Evolutionary conservation across 768 basidiomycete genomes (phyloP), one percentile per base, ranked within the genome.

Genomic region (Mycena floridula): DNA sequence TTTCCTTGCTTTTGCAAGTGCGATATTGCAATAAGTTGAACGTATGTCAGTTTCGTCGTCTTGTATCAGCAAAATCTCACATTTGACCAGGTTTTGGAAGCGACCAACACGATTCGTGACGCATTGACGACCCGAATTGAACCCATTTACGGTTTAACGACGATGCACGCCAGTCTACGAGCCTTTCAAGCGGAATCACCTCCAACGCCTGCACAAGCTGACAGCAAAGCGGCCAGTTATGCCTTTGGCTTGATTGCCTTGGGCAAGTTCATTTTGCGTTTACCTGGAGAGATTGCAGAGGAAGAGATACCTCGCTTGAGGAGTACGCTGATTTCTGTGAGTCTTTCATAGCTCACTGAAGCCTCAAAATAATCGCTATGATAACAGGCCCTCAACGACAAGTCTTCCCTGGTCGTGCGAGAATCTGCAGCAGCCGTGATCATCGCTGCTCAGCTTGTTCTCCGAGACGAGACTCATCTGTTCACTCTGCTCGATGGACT

Each of bases 241-340:
- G 87, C 88, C 4, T 92, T 90, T 62, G 90, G 89, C 4, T 70
- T 93, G 43, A 81, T 90, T 51, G 88, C 85, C 1, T 61, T 93
- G 11, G 89, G 86, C 26, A 90, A 87, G 62, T 89, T 90, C 50
- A 80, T 89, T 49, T 61, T 91, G 46, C 79, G 83, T 26, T 70
- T 93, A 15, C 90, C 90, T 13, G 72, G 80, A 2, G 88, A 91
- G 58, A 82, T 93, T 43, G 77, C 91, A 18, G 89, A 91, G 61
- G 90, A 93, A 53, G 89, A 92, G 53, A 59, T 93, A 32, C 90
- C 90, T 32, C 80, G 87, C 27, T 60, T 93, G 43, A 81, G 79
- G 55, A 64, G 59, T 22, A 89, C 88, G 2, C 59, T 93, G 49
- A 84, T 85, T 18, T 65, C 76, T 28, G 89, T 88, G 47, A 49